Base-by-base conservation (phyloP, 495 filamentous ascomycete species). In the Penicillium odoratum region DNA sequence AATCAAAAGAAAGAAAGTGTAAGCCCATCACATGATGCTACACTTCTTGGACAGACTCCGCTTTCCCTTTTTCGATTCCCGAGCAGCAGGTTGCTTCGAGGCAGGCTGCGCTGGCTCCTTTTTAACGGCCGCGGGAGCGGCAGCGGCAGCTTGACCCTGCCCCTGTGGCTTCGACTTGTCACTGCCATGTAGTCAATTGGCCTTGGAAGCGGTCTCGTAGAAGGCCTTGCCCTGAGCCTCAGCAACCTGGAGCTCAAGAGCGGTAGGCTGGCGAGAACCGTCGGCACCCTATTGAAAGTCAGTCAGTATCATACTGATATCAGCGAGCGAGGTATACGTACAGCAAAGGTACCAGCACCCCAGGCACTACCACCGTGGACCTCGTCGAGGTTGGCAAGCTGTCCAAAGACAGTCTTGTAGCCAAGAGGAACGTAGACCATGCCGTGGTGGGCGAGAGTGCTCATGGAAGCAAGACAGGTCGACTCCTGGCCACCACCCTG, bases 401-500 rank as follows among this genome's bases (percentile, higher is more conserved):
- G 68, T 26, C 63, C 73, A 72, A 96, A 96, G 76, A 64, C 85
- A 88, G 79, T 88, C 87, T 88, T 87, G 81, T 96, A 98, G 44
- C 94, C 94, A 59, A 98, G 81, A 42, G 94, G 94, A 25, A 97
- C 92, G 70, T 89, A 98, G 82, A 94, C 86, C 71, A 98, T 87
- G 63, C 94, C 94, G 81, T 98, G 94, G 74, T 98, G 94, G 51
- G 88, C 73, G 38, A 98, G 75, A 8, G 94, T 98, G 75, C 86
- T 90, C 84, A 98, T 86, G 69, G 88, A 77, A 18, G 89, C 81
- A 48, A 97, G 71, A 56, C 81, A 87, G n/a, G 94, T 98, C 48
- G 85, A 87, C 78, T 98, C 94, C 77, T 98, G 95, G 34, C 94
- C 94, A 74, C 94, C 94, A 61, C 94, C 94, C 46, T 77, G 79